Evolutionary conservation across 352 stramenopile genomes (phyloP).

Genomic region (Phytophthora tentaculata): DNA sequence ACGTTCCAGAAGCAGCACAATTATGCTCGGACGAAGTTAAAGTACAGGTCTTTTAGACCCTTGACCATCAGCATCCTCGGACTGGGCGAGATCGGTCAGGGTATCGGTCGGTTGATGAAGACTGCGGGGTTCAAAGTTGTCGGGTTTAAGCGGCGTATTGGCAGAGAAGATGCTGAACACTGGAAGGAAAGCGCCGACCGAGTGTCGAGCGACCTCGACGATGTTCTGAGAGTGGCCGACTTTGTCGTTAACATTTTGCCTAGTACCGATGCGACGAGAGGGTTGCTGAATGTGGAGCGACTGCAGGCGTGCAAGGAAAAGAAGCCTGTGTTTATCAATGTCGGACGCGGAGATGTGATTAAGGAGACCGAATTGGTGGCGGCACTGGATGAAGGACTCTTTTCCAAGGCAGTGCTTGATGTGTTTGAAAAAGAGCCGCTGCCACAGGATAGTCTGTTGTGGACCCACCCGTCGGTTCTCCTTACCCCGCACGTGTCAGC

Average conservation of each 20-base stretch:
- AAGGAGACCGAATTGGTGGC: conserved; percentile 64
- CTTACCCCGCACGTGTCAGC: conserved; percentile 88
- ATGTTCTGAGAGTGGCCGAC: conserved; percentile 64
- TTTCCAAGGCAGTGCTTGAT: conserved; percentile 71
- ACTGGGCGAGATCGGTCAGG: conserved; percentile 67
- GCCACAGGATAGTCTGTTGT: conserved; percentile 60
- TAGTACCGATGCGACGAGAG: conserved; percentile 80
- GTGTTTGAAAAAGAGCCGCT: conserved; percentile 65
- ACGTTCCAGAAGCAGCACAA: conserved; percentile 34
- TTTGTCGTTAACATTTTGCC: conserved; percentile 88
- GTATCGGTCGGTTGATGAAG: conserved; percentile 57
- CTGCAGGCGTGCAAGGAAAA: conserved; percentile 54
- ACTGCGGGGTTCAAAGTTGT: conserved; percentile 61
- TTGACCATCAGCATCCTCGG: conserved; percentile 64
- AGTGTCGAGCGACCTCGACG: conserved; percentile 51
- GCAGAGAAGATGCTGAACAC: conserved; percentile 8
- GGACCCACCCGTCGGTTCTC: conserved; percentile 61
- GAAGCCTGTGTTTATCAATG: conserved; percentile 88
- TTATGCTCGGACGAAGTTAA: conserved; percentile 36
- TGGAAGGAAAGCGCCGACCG: conserved; percentile 35
- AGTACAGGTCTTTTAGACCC: conserved; percentile 39
- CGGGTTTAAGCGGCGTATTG: conserved; percentile 65
- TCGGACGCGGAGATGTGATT: conserved; percentile 88
- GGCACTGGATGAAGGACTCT: conserved; percentile 66
- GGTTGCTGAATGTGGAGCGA: conserved; percentile 55